These are phyloP conservation scores for Phaeosphaeriaceae sp. DNA, from an alignment of 2,329 filamentous ascomycete genomes.

Conservation along the genomic window DNA sequence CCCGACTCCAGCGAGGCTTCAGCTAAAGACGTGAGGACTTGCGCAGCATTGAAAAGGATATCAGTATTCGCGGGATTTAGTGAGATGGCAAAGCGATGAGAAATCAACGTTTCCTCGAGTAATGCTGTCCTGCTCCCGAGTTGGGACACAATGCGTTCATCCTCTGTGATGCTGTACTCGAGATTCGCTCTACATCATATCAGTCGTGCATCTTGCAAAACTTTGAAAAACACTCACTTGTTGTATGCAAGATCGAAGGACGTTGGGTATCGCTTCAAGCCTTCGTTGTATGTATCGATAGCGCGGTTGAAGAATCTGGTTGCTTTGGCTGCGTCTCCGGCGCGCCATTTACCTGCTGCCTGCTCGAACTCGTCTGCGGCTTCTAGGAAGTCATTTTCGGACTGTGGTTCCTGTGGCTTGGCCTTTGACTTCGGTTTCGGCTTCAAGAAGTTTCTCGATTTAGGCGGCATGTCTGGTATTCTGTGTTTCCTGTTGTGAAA, in stretches of 20 bases:
- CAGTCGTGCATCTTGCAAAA: background rate
- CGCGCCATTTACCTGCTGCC: constrained; percentile 76
- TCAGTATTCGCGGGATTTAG: constrained; percentile 70
- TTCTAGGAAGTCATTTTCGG: constrained; percentile 72
- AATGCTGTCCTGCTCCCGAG: constrained; percentile 64
- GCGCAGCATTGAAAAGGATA: constrained; percentile 74
- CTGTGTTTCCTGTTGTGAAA: background rate
- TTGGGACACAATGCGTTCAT: constrained; percentile 66
- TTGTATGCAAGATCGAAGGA: constrained; percentile 79
- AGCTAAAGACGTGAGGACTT: constrained; percentile 71
- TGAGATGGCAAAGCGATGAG: constrained; percentile 67
- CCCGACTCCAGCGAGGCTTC: constrained; percentile 65
- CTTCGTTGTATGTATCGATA: constrained; percentile 70
- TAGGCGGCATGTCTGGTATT: constrained; percentile 32
- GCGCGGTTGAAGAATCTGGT: constrained; percentile 69
- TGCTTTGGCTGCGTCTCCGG: constrained; percentile 72
- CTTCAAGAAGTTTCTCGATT: constrained; percentile 39
- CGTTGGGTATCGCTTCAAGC: constrained; percentile 64
- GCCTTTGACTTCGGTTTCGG: constrained; percentile 39
- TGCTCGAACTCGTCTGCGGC: constrained; percentile 74
- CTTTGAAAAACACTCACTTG: constrained; percentile 59
- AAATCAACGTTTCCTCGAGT: constrained; percentile 66
- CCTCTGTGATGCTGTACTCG: constrained; percentile 73
- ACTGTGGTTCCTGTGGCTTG: constrained; percentile 59
- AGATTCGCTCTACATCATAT: constrained; percentile 65